A percentile compares a stretch with the other conserved stretches of the same genome.
phyloP scores from a whole-genome alignment of 768 basidiomycete genomes.

The Hericium alpestre region DNA sequence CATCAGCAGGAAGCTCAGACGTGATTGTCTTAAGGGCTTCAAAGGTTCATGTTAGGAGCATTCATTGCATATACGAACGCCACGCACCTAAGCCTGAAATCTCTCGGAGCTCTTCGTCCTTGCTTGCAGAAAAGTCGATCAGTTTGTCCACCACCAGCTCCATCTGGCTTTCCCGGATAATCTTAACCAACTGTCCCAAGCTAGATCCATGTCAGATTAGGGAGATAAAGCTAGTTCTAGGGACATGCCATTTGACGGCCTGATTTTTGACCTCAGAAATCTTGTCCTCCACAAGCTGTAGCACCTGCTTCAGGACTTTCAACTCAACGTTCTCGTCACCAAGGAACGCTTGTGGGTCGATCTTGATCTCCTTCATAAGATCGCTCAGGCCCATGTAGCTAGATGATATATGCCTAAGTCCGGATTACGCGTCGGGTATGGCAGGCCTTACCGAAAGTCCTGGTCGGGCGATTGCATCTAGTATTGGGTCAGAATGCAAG shows the following conservation, averaged over 20 bases:
- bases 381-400: conserved; percentile 98
- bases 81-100: conserved; percentile 81
- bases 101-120: conserved; percentile 89
- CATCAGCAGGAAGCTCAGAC: conserved; percentile 74
- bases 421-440: conserved; percentile 10
- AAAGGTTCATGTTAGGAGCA: neutral
- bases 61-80: neutral
- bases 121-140: conserved; percentile 72
- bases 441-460: conserved; percentile 61
- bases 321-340: conserved; percentile 82
- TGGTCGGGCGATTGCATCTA: conserved; percentile 89
- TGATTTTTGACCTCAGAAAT: conserved; percentile 98
- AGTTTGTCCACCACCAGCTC: conserved; percentile 82
- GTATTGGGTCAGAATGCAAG: conserved; percentile 1
- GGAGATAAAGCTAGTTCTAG: neutral
- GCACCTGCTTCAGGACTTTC: conserved; percentile 74
- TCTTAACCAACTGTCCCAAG: conserved; percentile 83
- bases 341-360: conserved; percentile 62
- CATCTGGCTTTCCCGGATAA: conserved; percentile 74
- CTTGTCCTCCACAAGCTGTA: conserved; percentile 82
- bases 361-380: conserved; percentile 78
- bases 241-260: conserved; percentile 81
- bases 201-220: conserved; percentile 27
- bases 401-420: conserved; percentile 8
- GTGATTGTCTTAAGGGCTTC: conserved; percentile 92